These are phyloP conservation scores for Oryza coarctata DNA, from an alignment of 176 grass and related monocot species.

Conservation along the genomic window DNA sequence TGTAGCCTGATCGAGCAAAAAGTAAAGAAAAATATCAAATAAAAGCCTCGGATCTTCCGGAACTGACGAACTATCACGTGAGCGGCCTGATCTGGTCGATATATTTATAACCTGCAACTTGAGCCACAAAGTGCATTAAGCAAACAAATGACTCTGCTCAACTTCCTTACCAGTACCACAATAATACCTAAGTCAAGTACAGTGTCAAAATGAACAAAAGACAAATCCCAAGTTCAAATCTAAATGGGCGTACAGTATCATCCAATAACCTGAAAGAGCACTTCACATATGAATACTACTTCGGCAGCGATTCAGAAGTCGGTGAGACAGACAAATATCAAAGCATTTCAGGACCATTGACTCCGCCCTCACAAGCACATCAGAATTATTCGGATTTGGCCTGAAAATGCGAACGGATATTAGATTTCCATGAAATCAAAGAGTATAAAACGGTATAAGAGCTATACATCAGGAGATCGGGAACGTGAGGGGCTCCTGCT, in stretches of 20 bases:
- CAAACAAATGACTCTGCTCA: neutral
- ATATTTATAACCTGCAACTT: neutral
- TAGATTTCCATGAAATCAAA: neutral
- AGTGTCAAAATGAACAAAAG: neutral
- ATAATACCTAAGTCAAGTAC: neutral
- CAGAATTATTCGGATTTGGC: slow-evolving; percentile 36
- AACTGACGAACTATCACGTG: neutral
- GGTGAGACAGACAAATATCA: slow-evolving; percentile 3
- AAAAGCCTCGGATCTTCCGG: neutral
- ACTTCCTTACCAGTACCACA: neutral
- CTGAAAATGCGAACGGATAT: slow-evolving; percentile 8
- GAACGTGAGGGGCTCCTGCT: slow-evolving; percentile 41
- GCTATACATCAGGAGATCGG: slow-evolving; percentile 36
- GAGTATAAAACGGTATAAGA: neutral
- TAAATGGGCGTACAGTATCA: slow-evolving; percentile 12
- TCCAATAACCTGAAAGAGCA: neutral
- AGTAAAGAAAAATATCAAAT: neutral
- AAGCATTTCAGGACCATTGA: neutral
- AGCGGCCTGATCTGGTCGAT: neutral
- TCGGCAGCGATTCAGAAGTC: neutral
- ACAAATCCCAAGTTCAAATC: slow-evolving; percentile 11
- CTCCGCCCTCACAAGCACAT: neutral
- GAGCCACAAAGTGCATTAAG: neutral
- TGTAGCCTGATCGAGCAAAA: no score
- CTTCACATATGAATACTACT: neutral